phyloP scores from a whole-genome alignment of 2,329 filamentous ascomycete genomes.

The Scytalidium sp. region DNA sequence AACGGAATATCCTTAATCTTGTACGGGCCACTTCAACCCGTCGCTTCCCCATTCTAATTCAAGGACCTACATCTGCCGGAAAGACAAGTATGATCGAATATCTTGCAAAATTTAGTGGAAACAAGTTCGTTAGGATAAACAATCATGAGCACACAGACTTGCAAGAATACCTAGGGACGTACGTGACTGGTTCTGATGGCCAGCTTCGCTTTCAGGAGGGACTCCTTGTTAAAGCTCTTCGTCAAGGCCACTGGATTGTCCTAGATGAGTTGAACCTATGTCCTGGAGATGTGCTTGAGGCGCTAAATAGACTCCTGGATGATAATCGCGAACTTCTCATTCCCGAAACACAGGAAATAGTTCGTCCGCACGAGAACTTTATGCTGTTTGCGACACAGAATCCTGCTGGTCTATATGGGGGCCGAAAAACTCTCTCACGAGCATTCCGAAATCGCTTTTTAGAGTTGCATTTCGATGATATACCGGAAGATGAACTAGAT shows the following conservation, averaged over 20 bases:
- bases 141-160: conserved; percentile 99
- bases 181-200: conserved; percentile 81
- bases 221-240: conserved; percentile 84
- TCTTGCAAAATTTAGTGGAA: conserved; percentile 91
- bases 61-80: conserved; percentile 93
- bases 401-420: conserved; percentile 90
- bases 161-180: conserved; percentile 95
- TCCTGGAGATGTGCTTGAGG: conserved; percentile 94
- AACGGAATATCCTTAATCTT: conserved; percentile 90
- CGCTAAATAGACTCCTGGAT: conserved; percentile 89
- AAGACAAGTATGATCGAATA: conserved; percentile 99
- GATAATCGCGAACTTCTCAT: conserved; percentile 96
- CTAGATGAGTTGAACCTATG: conserved; percentile 96
- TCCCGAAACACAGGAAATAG: conserved; percentile 91
- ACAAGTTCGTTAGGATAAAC: conserved; percentile 97
- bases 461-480: conserved; percentile 96
- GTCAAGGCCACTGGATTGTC: conserved; percentile 96
- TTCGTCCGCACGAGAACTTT: conserved; percentile 90
- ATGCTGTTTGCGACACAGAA: conserved; percentile 99
- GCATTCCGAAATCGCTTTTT: conserved; percentile 97
- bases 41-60: conserved; percentile 89
- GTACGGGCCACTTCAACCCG: conserved; percentile 90
- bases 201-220: conserved; percentile 90
- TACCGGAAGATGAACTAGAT: conserved; percentile 90
- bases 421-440: conserved; percentile 86